Percentiles rank a stretch among this genome's conserved stretches.
Conservation (phyloP, 768 basidiomycete species). For the Cystofilobasidium macerans region DNA sequence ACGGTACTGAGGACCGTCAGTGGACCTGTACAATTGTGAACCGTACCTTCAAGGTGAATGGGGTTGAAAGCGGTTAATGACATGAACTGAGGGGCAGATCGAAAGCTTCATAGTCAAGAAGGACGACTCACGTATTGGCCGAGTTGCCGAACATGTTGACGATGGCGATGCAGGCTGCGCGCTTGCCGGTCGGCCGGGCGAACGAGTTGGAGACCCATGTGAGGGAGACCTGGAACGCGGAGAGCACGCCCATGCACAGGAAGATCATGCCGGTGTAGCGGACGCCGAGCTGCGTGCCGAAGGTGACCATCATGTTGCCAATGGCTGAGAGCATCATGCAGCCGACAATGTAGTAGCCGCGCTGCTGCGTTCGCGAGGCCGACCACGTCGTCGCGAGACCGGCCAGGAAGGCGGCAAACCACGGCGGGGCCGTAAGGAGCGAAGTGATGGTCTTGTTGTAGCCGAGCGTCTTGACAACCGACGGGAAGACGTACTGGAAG, state of each 20-base stretch:
- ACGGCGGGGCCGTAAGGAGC: background rate
- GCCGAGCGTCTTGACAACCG: background rate
- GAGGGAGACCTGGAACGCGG: background rate
- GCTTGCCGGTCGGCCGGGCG: background rate
- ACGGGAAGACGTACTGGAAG: background rate
- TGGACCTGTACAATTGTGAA: constrained; percentile 36
- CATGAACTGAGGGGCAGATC: too few species aligned
- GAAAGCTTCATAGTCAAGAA: too few species aligned
- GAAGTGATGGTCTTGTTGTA: background rate
- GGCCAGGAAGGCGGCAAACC: background rate
- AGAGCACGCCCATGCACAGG: background rate
- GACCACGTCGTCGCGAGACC: background rate
- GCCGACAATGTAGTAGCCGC: background rate
- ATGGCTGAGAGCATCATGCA: background rate
- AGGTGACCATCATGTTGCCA: background rate
- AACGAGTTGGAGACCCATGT: background rate
- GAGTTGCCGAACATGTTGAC: constrained; percentile 25
- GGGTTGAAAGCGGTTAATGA: too few species aligned
- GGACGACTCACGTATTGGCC: constrained; percentile 30
- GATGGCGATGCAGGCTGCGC: background rate
- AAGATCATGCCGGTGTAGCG: background rate
- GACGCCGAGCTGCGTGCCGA: background rate
- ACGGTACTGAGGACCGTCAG: constrained; percentile 32
- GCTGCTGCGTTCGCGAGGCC: too few species aligned
- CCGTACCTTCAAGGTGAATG: too few species aligned